Conservation (phyloP, 2,329 filamentous ascomycete species). For the Aspergillus clavatus region DNA sequence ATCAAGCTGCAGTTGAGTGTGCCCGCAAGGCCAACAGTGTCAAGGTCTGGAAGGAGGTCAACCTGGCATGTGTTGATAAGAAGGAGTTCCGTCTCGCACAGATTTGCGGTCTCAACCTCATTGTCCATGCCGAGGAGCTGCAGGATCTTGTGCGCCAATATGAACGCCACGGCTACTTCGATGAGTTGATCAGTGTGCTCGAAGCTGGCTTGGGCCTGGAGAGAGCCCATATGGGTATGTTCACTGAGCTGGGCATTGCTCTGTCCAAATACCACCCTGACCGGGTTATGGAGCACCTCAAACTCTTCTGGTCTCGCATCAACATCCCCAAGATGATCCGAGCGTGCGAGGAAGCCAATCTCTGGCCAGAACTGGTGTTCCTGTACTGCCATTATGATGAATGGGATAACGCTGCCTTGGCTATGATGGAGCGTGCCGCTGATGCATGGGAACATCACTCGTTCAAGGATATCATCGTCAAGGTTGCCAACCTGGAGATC, state of each 20-base stretch:
- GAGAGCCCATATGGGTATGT: conserved; percentile 93
- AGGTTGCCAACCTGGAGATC: conserved; percentile 97
- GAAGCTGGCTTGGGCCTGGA: conserved; percentile 94
- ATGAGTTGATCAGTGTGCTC: conserved; percentile 89
- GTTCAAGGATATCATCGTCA: conserved; percentile 98
- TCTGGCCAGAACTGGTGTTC: conserved; percentile 98
- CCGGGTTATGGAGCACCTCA: conserved; percentile 95
- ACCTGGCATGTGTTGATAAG: conserved; percentile 91
- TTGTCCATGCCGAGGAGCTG: conserved; percentile 94
- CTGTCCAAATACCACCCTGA: conserved; percentile 93
- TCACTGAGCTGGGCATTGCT: conserved; percentile 87
- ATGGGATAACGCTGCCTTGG: conserved; percentile 92
- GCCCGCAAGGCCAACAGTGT: conserved; percentile 98
- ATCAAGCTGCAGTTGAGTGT: conserved; percentile 95
- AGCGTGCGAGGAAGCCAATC: conserved; percentile 85
- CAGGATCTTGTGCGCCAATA: conserved; percentile 93
- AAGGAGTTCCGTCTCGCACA: conserved; percentile 98
- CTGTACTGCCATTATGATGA: conserved; percentile 98
- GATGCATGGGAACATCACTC: conserved; percentile 99
- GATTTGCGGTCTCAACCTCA: conserved; percentile 97
- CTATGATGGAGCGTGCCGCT: conserved; percentile 95
- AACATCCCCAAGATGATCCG: conserved; percentile 97
- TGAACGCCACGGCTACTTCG: conserved; percentile 94
- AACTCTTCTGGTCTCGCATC: conserved; percentile 96
- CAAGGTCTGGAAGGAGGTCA: conserved; percentile 99